phyloP scores from a whole-genome alignment of 2,329 filamentous ascomycete genomes.

The Uncinocarpus reesii region DNA sequence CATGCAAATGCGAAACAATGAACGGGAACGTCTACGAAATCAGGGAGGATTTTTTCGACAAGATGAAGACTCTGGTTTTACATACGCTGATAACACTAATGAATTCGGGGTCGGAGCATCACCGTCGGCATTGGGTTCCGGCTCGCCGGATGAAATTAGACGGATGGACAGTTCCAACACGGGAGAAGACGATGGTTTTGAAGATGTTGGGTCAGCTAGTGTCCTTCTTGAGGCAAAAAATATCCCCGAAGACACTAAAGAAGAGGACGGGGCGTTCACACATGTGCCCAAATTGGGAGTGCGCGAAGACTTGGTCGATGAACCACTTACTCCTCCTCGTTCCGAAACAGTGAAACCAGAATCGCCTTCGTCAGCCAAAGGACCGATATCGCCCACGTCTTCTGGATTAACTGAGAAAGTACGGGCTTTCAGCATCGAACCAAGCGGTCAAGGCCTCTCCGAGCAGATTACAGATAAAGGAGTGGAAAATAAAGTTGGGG shows the following conservation, averaged over 20 bases:
- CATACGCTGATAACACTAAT: constrained; percentile 43
- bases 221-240: constrained; percentile 63
- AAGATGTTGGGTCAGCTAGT: constrained; percentile 64
- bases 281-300: constrained; percentile 42
- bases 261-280: constrained; percentile 20
- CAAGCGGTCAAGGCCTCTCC: constrained; percentile 24
- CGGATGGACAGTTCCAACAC: constrained; percentile 68
- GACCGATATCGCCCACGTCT: constrained; percentile 41
- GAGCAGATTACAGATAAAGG: constrained; percentile 24
- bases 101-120: constrained; percentile 33
- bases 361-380: constrained; percentile 13
- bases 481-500: constrained; percentile 36
- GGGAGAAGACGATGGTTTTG: constrained; percentile 83
- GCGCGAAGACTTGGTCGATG: constrained; percentile 67
- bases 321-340: constrained; percentile 59
- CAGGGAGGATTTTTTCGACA: constrained; percentile 58
- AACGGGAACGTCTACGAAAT: constrained; percentile 63
- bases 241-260: constrained; percentile 47
- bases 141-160: constrained; percentile 56
- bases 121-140: constrained; percentile 32
- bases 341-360: too few species aligned
- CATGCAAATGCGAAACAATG: constrained; percentile 65
- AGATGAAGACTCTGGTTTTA: constrained; percentile 44
- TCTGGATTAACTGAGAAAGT: constrained; percentile 47
- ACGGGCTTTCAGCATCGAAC: constrained; percentile 48